Conservation (phyloP, 805 yeast genomes). For the Candida quercuum region DNA sequence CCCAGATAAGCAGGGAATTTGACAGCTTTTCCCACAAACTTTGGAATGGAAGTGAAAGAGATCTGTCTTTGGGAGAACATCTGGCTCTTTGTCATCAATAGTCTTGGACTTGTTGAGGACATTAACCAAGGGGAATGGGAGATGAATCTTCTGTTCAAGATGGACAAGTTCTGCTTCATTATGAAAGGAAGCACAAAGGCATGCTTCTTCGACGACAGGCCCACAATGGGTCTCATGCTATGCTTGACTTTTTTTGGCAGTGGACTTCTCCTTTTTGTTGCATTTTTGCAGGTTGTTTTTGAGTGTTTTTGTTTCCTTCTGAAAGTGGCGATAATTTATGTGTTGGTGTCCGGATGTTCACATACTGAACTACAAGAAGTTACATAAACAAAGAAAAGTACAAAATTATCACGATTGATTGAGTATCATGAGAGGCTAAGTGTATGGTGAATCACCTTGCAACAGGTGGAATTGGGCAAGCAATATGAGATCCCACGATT, state of each 20-base stretch:
- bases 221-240: slow-evolving; percentile 1
- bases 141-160: slow-evolving; percentile 4
- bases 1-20: slow-evolving; percentile 80
- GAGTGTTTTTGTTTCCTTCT: not conserved
- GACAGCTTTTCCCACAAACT: slow-evolving; percentile 47
- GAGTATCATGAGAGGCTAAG: too few species aligned
- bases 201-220: not conserved
- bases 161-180: slow-evolving; percentile 3
- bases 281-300: not conserved
- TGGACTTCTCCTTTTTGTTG: not conserved
- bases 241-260: too few species aligned
- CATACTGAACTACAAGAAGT: too few species aligned
- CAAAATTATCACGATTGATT: too few species aligned
- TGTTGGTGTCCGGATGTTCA: too few species aligned
- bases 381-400: too few species aligned
- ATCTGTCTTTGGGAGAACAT: slow-evolving; percentile 6
- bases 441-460: too few species aligned
- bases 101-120: not conserved
- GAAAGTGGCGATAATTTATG: too few species aligned
- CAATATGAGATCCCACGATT: too few species aligned
- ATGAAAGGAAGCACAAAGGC: not conserved
- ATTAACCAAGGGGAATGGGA: slow-evolving; percentile 8
- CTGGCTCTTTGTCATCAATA: not conserved
- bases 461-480: too few species aligned
- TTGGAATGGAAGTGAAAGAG: slow-evolving; percentile 37